Conservation (phyloP, 139 green algal species). For the Chlamydomonas schloesseri region DNA sequence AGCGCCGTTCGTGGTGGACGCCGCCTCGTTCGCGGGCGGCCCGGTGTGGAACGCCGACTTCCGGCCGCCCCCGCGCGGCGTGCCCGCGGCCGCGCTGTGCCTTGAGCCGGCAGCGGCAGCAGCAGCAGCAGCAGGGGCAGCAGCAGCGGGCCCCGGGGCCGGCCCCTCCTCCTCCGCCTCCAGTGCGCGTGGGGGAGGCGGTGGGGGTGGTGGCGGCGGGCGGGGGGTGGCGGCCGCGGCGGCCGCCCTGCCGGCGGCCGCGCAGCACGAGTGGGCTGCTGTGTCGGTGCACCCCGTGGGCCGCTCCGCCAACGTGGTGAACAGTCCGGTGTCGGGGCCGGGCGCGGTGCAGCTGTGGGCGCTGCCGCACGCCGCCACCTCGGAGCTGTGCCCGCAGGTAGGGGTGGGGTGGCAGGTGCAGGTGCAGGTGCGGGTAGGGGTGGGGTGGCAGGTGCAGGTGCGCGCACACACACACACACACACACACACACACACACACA, state of each 20-base stretch:
- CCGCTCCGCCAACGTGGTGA: conserved; percentile 39
- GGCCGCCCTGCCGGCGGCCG: background rate
- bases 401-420: too few species aligned
- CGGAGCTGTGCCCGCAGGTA: background rate
- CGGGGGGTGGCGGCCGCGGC: background rate
- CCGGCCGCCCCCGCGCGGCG: conserved; percentile 49
- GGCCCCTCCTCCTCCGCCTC: too few species aligned
- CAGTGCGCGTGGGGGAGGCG: too few species aligned
- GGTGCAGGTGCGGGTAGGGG: too few species aligned
- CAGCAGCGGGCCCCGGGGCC: background rate
- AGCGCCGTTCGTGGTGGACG: conserved; percentile 36
- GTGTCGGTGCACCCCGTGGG: conserved; percentile 56
- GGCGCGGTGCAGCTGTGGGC: conserved; percentile 70
- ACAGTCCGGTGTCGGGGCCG: conserved; percentile 31
- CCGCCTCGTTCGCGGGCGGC: conserved; percentile 58
- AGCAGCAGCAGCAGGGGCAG: background rate
- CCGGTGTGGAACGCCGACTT: conserved; percentile 70
- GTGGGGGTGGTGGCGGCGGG: background rate
- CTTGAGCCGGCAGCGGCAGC: too few species aligned
- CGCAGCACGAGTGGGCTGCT: conserved; percentile 55
- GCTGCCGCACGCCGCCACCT: conserved; percentile 29
- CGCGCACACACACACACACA: too few species aligned
- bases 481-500: too few species aligned
- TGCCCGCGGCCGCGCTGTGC: background rate
- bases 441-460: too few species aligned